These are phyloP conservation scores for Lepidium aucheri DNA, from an alignment of 345 rosid genomes.

Conservation along the genomic window DNA sequence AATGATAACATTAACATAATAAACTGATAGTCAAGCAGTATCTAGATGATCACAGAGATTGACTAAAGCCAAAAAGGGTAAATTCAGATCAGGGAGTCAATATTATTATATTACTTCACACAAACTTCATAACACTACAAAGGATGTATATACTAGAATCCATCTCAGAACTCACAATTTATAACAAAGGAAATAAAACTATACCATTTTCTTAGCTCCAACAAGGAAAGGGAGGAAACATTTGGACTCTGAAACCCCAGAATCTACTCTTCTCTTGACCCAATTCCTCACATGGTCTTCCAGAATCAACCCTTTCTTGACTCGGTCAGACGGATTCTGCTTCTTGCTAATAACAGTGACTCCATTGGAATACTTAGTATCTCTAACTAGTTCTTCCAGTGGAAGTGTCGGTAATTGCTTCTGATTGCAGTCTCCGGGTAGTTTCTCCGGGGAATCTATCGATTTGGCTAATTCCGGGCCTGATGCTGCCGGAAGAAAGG, in stretches of 20 bases:
- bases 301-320: conserved; percentile 27
- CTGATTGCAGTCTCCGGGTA: conserved; percentile 22
- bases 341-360: conserved; percentile 22
- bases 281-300: conserved; percentile 42
- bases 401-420: conserved; percentile 12
- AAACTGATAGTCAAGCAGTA: neutral
- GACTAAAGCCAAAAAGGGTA: neutral
- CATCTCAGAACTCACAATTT: neutral
- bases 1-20: neutral
- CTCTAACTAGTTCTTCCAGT: neutral
- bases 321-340: conserved; percentile 5
- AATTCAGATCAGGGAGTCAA: neutral
- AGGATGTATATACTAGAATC: neutral
- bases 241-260: conserved; percentile 34
- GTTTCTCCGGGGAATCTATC: conserved; percentile 9
- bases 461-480: conserved; percentile 24
- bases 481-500: conserved; percentile 19
- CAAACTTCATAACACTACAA: neutral
- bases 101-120: neutral
- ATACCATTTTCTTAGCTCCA: conserved; percentile 62
- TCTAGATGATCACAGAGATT: too few species aligned
- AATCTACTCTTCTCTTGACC: conserved; percentile 44
- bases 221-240: conserved; percentile 68
- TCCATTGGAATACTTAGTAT: neutral
- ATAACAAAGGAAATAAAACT: neutral